Percentiles rank a stretch among this genome's conserved stretches.
Evolutionary conservation across 306 rosid species (phyloP).

Genomic region (Fagus sylvatica): DNA sequence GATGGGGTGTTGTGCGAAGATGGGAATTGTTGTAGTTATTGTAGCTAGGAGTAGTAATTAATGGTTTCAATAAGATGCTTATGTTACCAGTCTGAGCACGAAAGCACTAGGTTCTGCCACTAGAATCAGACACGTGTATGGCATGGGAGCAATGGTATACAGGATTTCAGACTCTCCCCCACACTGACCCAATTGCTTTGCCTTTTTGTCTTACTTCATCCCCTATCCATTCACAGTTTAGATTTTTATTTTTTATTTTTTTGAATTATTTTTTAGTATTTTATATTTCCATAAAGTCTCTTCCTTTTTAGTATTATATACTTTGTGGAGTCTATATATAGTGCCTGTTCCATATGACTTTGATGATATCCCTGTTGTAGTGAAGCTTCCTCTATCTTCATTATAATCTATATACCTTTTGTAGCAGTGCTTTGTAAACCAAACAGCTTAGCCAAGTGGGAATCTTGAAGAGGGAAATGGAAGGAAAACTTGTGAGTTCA

Average conservation of each 20-base stretch:
- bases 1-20: not conserved
- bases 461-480: constrained; percentile 32
- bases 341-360: not conserved
- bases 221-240: constrained; percentile 2
- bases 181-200: constrained; percentile 20
- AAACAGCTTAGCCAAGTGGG: not conserved
- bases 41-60: too few relatives aligned
- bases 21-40: not conserved
- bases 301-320: not conserved
- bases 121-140: constrained; percentile 5
- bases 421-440: not conserved
- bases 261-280: not conserved
- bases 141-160: not conserved
- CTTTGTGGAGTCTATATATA: constrained; percentile 20
- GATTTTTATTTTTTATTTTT: not conserved
- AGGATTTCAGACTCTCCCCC: not conserved
- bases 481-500: constrained; percentile 35
- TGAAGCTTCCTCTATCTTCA: not conserved
- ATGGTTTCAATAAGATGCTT: not conserved
- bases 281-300: not conserved
- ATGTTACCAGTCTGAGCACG: not conserved
- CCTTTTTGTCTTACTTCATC: constrained; percentile 35
- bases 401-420: too few relatives aligned
- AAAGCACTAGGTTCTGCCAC: not conserved
- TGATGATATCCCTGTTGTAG: not conserved